Evolutionary conservation across 78 protist genomes (phyloP), one percentile per base, ranked within the genome.

Genomic region (Capsaspora owczarzaki): DNA sequence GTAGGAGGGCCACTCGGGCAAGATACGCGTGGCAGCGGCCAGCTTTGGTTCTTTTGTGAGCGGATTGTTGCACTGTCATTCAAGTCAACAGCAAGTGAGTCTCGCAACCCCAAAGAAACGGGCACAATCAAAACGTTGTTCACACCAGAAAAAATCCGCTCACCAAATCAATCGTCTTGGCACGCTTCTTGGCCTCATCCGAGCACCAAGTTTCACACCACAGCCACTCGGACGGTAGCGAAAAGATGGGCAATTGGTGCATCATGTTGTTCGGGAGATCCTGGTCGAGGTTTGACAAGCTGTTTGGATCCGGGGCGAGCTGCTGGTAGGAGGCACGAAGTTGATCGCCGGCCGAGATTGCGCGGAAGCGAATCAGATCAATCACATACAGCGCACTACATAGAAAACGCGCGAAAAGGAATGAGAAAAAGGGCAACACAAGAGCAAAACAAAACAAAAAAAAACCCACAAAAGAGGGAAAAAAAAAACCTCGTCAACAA

Each of bases 131-230:
- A 46, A 53, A 3, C n/a, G 4, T 16, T 78, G 35, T 61, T 10
- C 33, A 61, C 23, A 44, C 2, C 8, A 42, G 22, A 23, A 31
- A n/a, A n/a, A n/a, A n/a, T n/a, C n/a, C n/a, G n/a, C 68, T 40
- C 75, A 85, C 88, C 37, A 97, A 89, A 68, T 97, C 99, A 41
- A 97, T 95, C 6, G 99, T 96, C 89, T 95, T 95, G 37, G 99
- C 99, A 2, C 35, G 47, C 1, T 75, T 33, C 74, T 89, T 91
- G 51, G 84, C 38, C n/a, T 23, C 76, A 47, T 92, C 86, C 40
- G 82, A 42, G 88, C 98, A 95, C 98, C 99, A 98, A 19, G 99
- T 92, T 79, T 97, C 99, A 72, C 99, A 97, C 96, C 96, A 97
- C 41, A 96, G 87, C 98, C 99, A 97, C 56, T 97, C 96, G 77